phyloP scores from a whole-genome alignment of 441 rosid genomes.

The Lepidium campestre region DNA sequence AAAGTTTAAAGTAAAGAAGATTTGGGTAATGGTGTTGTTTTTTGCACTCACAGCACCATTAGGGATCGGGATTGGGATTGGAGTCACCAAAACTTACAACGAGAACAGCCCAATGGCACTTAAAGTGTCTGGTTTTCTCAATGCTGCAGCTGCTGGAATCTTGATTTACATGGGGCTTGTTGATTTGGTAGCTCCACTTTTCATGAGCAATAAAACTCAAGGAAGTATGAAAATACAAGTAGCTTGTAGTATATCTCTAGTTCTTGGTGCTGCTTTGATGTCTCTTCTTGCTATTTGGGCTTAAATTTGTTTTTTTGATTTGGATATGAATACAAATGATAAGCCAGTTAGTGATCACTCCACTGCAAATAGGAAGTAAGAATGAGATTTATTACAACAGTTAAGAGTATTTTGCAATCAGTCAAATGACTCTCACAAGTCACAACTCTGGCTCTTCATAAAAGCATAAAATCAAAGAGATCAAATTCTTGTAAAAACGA shows the following conservation, averaged over 20 bases:
- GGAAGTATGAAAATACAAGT: constrained; percentile 18
- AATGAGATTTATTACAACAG: neutral
- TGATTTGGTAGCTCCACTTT: constrained; percentile 26
- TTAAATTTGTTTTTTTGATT: neutral
- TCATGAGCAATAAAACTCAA: constrained; percentile 18
- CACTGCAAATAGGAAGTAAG: neutral
- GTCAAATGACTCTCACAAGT: neutral
- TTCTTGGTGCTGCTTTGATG: constrained; percentile 31
- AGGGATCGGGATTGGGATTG: constrained; percentile 28
- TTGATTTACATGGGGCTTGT: constrained; percentile 31
- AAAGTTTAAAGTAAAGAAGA: constrained; percentile 12
- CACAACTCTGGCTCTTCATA: constrained; percentile 20
- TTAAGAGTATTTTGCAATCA: neutral
- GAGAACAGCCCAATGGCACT: constrained; percentile 27
- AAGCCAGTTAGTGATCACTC: neutral
- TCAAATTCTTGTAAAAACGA: constrained; percentile 18
- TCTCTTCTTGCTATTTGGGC: constrained; percentile 30
- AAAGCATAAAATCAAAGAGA: constrained; percentile 9
- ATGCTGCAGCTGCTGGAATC: constrained; percentile 28
- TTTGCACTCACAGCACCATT: constrained; percentile 28
- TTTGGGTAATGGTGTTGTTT: constrained; percentile 20
- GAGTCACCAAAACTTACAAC: constrained; percentile 15
- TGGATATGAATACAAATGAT: neutral
- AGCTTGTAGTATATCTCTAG: constrained; percentile 12
- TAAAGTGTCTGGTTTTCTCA: constrained; percentile 21